Evolutionary conservation across 768 basidiomycete genomes (phyloP), one percentile per base, ranked within the genome.

Genomic region (Lactifluus pinguis): DNA sequence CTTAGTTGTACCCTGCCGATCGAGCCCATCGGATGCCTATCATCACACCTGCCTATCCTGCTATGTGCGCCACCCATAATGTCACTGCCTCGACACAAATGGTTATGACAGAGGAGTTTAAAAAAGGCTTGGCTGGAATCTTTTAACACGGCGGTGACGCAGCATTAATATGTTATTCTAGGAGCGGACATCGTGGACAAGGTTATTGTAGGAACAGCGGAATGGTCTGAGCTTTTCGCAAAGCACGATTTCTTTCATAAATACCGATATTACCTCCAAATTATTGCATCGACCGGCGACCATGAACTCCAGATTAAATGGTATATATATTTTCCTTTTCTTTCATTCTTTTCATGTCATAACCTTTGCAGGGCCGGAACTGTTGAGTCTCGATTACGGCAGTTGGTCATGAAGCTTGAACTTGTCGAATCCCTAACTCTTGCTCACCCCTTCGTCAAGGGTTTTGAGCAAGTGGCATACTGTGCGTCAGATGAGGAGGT

Each of bases 61-160:
- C 95, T 6, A 99, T 99, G 95, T 98, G 95, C 72, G 84, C 95
- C 29, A 99, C 97, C 17, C 97, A 99, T 76, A 99, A 98, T 68
- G 95, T 98, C 62, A 94, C 93, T 54, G 83, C 84, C 47, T 97
- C 94, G 9, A 98, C 95, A 5, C 92, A 97, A 74, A 86, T 88
- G 80, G 90, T 99, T 57, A 93, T 97, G 79, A 95, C 89, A 0
- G 86, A 92, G 66, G 97, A 99, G 69, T 94, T 98, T 72, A 89
- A 92, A 76, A 85, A 88, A 79, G 94, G 94, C 89, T 19, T 42
- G 63, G 29, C 1, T 57, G 55, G 7, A 39, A 25, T 30, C 4
- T 55, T 34, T 30, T 13, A 39, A 4, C 32, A 9, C 15, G 51
- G 36, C 30, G 51, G 25, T 64, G 36, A 47, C 45, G 19, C 44